A percentile compares a stretch with the other conserved stretches of the same genome.
Evolutionary conservation across 2,329 filamentous ascomycete genomes (phyloP).

Genomic region (Tolypocladium pustulatum): DNA sequence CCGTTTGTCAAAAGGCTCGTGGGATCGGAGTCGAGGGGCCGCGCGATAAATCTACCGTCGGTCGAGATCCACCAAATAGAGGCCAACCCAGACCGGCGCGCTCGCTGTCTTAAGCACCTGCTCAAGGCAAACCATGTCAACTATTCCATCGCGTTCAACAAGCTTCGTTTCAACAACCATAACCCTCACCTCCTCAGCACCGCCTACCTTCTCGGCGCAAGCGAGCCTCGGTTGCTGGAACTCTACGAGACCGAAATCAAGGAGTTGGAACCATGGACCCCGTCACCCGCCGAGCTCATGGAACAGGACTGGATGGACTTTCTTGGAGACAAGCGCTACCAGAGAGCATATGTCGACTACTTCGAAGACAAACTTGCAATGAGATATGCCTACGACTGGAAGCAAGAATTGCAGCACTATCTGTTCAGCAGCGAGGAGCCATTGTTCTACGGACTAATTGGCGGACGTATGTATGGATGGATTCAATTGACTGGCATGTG

Average conservation of each 20-base stretch:
- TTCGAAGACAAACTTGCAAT: conserved; percentile 84
- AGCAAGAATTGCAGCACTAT: conserved; percentile 62
- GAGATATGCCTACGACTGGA: conserved; percentile 73
- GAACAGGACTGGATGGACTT: conserved; percentile 80
- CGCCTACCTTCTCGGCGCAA: conserved; percentile 75
- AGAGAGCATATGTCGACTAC: conserved; percentile 87
- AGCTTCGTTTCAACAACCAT: conserved; percentile 72
- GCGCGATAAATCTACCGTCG: conserved; percentile 47
- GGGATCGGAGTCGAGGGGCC: conserved; percentile 12
- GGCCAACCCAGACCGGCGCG: conserved; percentile 65
- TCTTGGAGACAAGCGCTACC: conserved; percentile 68
- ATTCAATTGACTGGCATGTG: background rate
- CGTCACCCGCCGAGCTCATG: conserved; percentile 76
- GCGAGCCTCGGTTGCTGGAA: conserved; percentile 59
- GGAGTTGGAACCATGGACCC: conserved; percentile 66
- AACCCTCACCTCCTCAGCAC: conserved; percentile 72
- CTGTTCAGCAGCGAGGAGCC: conserved; percentile 66
- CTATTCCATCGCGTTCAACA: conserved; percentile 70
- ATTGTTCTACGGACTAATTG: conserved; percentile 68
- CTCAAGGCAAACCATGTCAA: conserved; percentile 88
- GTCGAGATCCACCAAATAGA: conserved; percentile 73
- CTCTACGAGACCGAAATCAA: conserved; percentile 72
- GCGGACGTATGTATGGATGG: conserved; percentile 51
- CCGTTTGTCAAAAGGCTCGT: conserved; percentile 17
- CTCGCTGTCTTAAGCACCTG: conserved; percentile 79